Conservation (phyloP, 495 filamentous ascomycete species). For the Penicillium coffeae region DNA sequence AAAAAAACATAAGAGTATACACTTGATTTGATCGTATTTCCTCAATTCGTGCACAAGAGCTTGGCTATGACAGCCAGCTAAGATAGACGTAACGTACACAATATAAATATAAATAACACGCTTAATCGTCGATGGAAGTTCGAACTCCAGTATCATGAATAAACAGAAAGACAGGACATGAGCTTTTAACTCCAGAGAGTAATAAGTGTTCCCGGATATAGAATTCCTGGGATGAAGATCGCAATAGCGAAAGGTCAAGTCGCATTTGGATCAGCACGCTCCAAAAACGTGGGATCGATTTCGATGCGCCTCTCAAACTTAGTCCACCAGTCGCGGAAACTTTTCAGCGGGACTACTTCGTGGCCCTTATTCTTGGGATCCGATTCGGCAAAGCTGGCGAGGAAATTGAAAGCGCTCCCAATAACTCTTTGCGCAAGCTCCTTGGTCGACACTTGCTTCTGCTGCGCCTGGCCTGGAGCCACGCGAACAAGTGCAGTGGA, state of each 20-base stretch:
- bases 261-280: constrained; percentile 60
- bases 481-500: constrained; percentile 29
- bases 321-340: constrained; percentile 94
- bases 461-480: constrained; percentile 25
- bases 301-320: constrained; percentile 92
- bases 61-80: not conserved
- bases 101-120: not conserved
- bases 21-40: not conserved
- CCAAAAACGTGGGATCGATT: constrained; percentile 83
- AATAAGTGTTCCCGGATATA: too few species aligned
- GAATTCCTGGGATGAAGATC: too few species aligned
- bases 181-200: too few species aligned
- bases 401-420: constrained; percentile 94
- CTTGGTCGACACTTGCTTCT: constrained; percentile 54
- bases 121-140: not conserved
- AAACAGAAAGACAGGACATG: not conserved
- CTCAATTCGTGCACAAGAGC: not conserved
- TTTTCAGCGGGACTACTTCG: constrained; percentile 84
- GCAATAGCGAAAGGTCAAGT: too few species aligned
- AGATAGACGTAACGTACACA: not conserved
- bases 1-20: not conserved
- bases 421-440: constrained; percentile 89
- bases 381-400: constrained; percentile 74
- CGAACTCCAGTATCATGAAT: not conserved
- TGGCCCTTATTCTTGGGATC: constrained; percentile 46